These are phyloP conservation scores for Dioscorea cayenensis DNA, from an alignment of 116 monocot genomes.

Conservation along the genomic window DNA sequence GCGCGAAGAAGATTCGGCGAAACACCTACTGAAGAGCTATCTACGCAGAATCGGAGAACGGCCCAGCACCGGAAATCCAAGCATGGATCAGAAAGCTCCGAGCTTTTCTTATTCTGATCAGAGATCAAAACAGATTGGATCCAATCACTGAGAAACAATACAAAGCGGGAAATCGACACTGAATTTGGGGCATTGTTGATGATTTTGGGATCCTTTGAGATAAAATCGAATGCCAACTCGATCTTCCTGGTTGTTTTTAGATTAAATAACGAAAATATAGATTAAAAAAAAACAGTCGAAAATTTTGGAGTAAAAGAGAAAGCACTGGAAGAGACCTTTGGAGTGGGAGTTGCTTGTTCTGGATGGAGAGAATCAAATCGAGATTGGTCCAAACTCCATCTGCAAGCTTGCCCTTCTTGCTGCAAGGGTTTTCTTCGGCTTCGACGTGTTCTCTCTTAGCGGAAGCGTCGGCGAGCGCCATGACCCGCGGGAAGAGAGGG, in stretches of 20 bases:
- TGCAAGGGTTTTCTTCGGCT: constrained; percentile 2
- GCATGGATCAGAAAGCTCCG: constrained; percentile 30
- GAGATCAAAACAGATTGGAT: constrained; percentile 50
- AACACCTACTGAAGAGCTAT: constrained; percentile 26
- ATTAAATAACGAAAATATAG: neutral
- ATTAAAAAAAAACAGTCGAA: neutral
- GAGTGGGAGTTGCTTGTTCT: constrained; percentile 30
- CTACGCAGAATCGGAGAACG: constrained; percentile 48
- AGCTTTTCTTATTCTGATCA: constrained; percentile 21
- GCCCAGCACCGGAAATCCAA: constrained; percentile 69
- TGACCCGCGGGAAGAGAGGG: neutral
- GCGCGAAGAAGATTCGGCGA: constrained; percentile 54
- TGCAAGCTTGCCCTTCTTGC: constrained; percentile 23
- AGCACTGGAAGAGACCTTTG: too few relatives aligned
- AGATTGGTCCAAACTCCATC: constrained; percentile 37
- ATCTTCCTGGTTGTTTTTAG: constrained; percentile 54
- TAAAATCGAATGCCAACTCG: constrained; percentile 50
- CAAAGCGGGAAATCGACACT: constrained; percentile 31
- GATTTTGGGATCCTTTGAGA: constrained; percentile 8
- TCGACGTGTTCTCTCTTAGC: constrained; percentile 7
- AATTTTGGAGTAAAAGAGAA: too few relatives aligned
- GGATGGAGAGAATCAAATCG: constrained; percentile 55
- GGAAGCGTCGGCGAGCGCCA: neutral
- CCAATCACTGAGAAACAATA: constrained; percentile 49
- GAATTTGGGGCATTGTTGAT: constrained; percentile 5